Percentiles rank a stretch among this genome's conserved stretches.
Evolutionary conservation across 2,329 filamentous ascomycete species (phyloP).

Genomic region (Paecilomyces sp.): DNA sequence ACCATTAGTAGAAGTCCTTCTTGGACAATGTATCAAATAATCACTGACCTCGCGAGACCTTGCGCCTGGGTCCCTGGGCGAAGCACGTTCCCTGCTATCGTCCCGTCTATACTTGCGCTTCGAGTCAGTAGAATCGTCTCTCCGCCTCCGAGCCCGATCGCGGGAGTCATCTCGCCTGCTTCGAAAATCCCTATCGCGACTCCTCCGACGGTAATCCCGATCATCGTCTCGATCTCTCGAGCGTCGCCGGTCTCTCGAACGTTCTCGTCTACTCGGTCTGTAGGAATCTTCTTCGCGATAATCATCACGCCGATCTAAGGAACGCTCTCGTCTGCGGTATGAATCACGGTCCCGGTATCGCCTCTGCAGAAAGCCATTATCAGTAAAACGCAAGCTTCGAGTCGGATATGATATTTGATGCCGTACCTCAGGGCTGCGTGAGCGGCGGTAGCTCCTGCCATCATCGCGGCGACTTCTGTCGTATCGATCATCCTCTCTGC

Average conservation of each 20-base stretch:
- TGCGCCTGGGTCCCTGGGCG: slow-evolving; percentile 42
- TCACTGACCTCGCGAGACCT: slow-evolving; percentile 53
- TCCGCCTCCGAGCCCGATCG: slow-evolving; percentile 56
- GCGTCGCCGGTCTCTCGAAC: slow-evolving; percentile 57
- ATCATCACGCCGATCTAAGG: slow-evolving; percentile 45
- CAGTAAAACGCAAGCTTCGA: not conserved
- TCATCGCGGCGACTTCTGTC: slow-evolving; percentile 48
- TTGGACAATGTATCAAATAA: slow-evolving; percentile 2
- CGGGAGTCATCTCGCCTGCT: slow-evolving; percentile 66
- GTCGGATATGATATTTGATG: slow-evolving; percentile 3
- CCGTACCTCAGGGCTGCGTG: slow-evolving; percentile 43
- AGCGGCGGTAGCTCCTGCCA: slow-evolving; percentile 38
- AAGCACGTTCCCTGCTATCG: slow-evolving; percentile 52
- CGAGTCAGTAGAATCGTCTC: slow-evolving; percentile 66
- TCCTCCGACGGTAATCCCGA: slow-evolving; percentile 53
- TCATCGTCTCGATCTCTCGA: slow-evolving; percentile 50
- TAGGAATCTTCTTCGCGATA: slow-evolving; percentile 56
- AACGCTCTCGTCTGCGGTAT: slow-evolving; percentile 63
- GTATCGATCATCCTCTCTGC: slow-evolving; percentile 47
- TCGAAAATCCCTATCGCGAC: slow-evolving; percentile 63
- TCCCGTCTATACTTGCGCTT: slow-evolving; percentile 59
- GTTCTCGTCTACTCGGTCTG: slow-evolving; percentile 55
- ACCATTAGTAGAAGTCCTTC: slow-evolving; percentile 10
- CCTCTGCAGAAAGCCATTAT: slow-evolving; percentile 48
- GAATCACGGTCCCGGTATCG: slow-evolving; percentile 48